These are phyloP conservation scores for Saraca asoca DNA, from an alignment of 331 rosid species.

Conservation along the genomic window DNA sequence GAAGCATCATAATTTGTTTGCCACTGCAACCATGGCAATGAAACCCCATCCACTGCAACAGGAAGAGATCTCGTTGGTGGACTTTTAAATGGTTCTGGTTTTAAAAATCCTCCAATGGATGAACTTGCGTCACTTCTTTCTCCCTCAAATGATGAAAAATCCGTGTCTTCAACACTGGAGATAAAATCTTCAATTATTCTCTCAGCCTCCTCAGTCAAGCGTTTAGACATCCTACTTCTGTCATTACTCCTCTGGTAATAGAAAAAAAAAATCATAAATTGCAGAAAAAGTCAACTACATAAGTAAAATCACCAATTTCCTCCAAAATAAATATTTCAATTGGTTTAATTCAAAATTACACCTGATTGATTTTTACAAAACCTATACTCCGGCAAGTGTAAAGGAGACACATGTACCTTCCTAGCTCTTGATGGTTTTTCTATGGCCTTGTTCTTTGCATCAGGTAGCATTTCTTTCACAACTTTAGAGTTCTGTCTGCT, in stretches of 20 bases:
- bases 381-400: background rate
- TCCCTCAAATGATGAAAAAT: slow-evolving; percentile 87
- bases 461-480: slow-evolving; percentile 61
- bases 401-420: slow-evolving; percentile 55
- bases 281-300: slow-evolving; percentile 15
- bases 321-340: slow-evolving; percentile 11
- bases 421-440: slow-evolving; percentile 55
- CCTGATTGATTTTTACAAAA: slow-evolving; percentile 24
- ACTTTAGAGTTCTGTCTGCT: slow-evolving; percentile 67
- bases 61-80: slow-evolving; percentile 60
- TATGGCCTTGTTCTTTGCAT: slow-evolving; percentile 44
- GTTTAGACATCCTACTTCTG: slow-evolving; percentile 64
- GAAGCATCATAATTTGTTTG: slow-evolving; percentile 64
- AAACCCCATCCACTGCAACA: slow-evolving; percentile 95
- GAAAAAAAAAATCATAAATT: background rate
- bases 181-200: slow-evolving; percentile 88
- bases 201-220: slow-evolving; percentile 87
- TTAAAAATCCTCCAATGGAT: slow-evolving; percentile 66
- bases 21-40: slow-evolving; percentile 98
- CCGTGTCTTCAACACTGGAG: slow-evolving; percentile 91
- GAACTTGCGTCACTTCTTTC: slow-evolving; percentile 96
- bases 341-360: slow-evolving; percentile 15
- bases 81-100: slow-evolving; percentile 46
- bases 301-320: slow-evolving; percentile 15
- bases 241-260: slow-evolving; percentile 72